phyloP scores from a whole-genome alignment of 768 basidiomycete genomes.

The Agaricus subrufescens region DNA sequence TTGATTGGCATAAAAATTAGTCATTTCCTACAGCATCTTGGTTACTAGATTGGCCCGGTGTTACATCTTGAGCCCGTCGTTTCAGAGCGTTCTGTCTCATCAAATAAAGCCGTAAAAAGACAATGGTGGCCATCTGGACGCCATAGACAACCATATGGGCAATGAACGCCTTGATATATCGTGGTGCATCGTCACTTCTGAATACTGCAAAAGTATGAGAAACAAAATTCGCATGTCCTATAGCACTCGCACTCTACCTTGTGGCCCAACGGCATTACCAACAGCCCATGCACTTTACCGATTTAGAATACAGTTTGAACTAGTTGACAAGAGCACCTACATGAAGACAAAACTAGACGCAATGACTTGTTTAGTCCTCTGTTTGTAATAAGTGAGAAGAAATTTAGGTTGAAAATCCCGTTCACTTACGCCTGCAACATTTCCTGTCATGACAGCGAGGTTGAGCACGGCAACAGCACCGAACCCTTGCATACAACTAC shows the following conservation, averaged over 20 bases:
- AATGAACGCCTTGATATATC: conserved; percentile 43
- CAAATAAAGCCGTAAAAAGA: conserved; percentile 34
- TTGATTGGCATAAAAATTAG: background rate
- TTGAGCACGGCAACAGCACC: conserved; percentile 43
- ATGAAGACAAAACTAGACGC: conserved; percentile 45
- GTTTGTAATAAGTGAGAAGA: background rate
- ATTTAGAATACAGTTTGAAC: background rate
- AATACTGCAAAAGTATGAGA: conserved; percentile 26
- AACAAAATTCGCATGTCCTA: background rate
- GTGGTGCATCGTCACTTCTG: conserved; percentile 38
- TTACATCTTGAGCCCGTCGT: conserved; percentile 29
- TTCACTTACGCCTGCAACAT: conserved; percentile 35
- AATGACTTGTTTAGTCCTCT: conserved; percentile 46
- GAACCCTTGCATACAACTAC: conserved; percentile 40
- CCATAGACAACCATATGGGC: conserved; percentile 45
- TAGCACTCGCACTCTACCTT: conserved; percentile 18
- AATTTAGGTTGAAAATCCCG: background rate
- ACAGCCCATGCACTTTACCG: conserved; percentile 39
- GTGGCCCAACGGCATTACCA: conserved; percentile 45
- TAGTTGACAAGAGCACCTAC: conserved; percentile 15
- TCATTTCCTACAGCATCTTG: conserved; percentile 19
- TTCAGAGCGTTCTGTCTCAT: conserved; percentile 38
- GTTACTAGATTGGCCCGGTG: conserved; percentile 23
- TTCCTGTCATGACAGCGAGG: conserved; percentile 41
- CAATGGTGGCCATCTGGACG: conserved; percentile 32